Evolutionary conservation across 495 filamentous ascomycete species (phyloP).

Genomic region (Penicillium salamii): DNA sequence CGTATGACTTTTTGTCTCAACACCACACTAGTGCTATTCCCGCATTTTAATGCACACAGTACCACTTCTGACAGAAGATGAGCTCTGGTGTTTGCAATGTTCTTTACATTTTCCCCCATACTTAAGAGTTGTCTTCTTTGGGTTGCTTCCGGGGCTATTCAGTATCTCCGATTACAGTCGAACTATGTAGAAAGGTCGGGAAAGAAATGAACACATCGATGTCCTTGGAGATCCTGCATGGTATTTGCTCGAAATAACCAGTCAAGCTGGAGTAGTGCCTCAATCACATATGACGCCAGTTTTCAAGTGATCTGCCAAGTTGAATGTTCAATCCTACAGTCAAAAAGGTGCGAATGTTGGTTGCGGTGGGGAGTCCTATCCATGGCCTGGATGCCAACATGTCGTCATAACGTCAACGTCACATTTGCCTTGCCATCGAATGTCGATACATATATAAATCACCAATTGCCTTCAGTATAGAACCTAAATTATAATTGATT

Average conservation of each 20-base stretch:
- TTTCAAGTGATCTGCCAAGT: not conserved
- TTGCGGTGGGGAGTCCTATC: constrained; percentile 8
- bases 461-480: not conserved
- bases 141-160: too few species aligned
- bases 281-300: constrained; percentile 1
- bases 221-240: not conserved
- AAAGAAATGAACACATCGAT: not conserved
- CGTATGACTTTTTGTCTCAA: too few species aligned
- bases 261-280: not conserved
- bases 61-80: too few species aligned
- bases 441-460: constrained; percentile 9
- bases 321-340: not conserved
- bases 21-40: too few species aligned
- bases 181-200: too few species aligned
- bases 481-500: too few species aligned
- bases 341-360: not conserved
- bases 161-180: too few species aligned
- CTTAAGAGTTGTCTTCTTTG: too few species aligned
- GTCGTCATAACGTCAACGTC: constrained; percentile 21
- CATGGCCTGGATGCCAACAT: constrained; percentile 7
- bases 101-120: too few species aligned
- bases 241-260: not conserved
- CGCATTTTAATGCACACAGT: too few species aligned
- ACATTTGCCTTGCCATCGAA: constrained; percentile 3
- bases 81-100: too few species aligned